Percentiles rank a stretch among this genome's conserved stretches.
Evolutionary conservation across 2,329 filamentous ascomycete species (phyloP).

Genomic region (Pestalotiopsis sp.): DNA sequence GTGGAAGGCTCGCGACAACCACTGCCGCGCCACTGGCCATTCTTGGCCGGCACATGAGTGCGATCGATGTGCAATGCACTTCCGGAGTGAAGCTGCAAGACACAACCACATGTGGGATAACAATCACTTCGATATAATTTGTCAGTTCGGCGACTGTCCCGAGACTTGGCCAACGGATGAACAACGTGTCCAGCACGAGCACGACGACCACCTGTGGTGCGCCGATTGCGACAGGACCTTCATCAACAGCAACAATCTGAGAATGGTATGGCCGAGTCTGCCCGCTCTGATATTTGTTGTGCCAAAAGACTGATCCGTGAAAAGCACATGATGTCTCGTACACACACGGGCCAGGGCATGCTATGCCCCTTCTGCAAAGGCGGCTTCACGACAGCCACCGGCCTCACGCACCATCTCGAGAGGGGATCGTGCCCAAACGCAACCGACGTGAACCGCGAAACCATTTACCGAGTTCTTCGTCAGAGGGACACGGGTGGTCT

Average conservation of each 20-base stretch:
- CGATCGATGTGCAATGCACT: conserved; percentile 19
- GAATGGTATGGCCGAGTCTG: conserved; percentile 29
- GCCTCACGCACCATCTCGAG: conserved; percentile 60
- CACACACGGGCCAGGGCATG: conserved; percentile 48
- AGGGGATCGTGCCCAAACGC: conserved; percentile 52
- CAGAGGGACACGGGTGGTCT: conserved; percentile 47
- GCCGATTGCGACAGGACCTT: conserved; percentile 36
- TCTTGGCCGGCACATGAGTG: conserved; percentile 21
- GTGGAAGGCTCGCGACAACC: conserved; percentile 20
- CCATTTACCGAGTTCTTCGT: conserved; percentile 48
- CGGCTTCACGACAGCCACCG: conserved; percentile 52
- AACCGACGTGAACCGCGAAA: conserved; percentile 46
- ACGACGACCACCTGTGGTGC: conserved; percentile 36
- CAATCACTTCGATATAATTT: conserved; percentile 33
- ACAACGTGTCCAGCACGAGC: conserved; percentile 28
- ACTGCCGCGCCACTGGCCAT: conserved; percentile 20
- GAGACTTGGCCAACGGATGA: conserved; percentile 20
- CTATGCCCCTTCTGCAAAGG: conserved; percentile 59
- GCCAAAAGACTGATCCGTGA: neutral
- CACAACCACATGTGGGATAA: conserved; percentile 32
- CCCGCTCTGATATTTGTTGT: neutral
- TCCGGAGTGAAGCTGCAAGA: conserved; percentile 13
- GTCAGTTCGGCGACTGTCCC: conserved; percentile 25
- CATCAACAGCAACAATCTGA: conserved; percentile 30
- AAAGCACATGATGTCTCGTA: conserved; percentile 58